These are phyloP conservation scores for Populus hybrid DNA, from an alignment of 441 rosid species.

Conservation along the genomic window DNA sequence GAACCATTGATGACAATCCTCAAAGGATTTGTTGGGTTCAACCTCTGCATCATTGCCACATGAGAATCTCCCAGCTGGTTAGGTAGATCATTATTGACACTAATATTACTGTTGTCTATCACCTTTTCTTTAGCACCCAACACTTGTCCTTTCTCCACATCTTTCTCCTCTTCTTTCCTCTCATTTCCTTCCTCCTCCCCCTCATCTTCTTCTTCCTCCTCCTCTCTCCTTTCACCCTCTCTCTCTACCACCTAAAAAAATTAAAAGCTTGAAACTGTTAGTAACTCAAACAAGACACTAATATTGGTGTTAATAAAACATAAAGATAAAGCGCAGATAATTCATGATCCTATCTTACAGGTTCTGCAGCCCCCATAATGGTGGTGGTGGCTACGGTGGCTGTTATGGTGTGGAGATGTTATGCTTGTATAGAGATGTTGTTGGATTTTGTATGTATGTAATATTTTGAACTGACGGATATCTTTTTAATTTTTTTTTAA, in stretches of 20 bases:
- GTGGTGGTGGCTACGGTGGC: slow-evolving; percentile 17
- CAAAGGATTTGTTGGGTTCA: slow-evolving; percentile 83
- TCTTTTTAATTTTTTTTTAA: not conserved
- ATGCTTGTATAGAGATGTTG: not conserved
- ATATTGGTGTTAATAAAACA: not conserved
- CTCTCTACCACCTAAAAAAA: slow-evolving; percentile 44
- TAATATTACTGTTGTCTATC: not conserved
- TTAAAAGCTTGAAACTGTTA: slow-evolving; percentile 3
- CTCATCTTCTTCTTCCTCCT: not conserved
- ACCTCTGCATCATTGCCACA: slow-evolving; percentile 53
- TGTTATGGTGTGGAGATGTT: slow-evolving; percentile 9
- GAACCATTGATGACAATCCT: slow-evolving; percentile 51
- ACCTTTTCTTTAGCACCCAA: slow-evolving; percentile 22
- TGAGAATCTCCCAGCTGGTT: slow-evolving; percentile 17
- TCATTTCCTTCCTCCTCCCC: not conserved
- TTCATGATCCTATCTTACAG: slow-evolving; percentile 27
- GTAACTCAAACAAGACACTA: not conserved
- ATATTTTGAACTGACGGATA: slow-evolving; percentile 10
- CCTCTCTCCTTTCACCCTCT: slow-evolving; percentile 29
- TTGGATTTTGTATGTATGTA: not conserved
- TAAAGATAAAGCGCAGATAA: not conserved
- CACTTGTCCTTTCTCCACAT: slow-evolving; percentile 40
- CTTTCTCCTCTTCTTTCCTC: slow-evolving; percentile 13
- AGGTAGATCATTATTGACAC: not conserved
- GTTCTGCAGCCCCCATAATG: slow-evolving; percentile 51